These are phyloP conservation scores for Rhizophagus clarus DNA, from an alignment of 192 early-diverging fungal species.

Conservation along the genomic window DNA sequence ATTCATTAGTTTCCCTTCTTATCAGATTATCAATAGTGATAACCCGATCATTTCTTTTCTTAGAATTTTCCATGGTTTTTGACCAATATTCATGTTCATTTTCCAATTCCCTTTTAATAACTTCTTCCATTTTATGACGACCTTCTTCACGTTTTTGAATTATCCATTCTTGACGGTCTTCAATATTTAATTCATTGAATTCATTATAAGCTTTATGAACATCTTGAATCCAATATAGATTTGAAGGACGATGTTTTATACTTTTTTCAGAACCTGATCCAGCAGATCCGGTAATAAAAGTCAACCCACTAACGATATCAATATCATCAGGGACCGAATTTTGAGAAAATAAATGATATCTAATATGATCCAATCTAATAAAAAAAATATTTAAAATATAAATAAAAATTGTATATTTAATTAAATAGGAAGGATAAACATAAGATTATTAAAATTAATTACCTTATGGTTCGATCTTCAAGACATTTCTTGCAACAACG, in stretches of 20 bases:
- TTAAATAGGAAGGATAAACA: not conserved
- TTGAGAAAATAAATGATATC: not conserved
- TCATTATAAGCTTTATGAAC: not conserved
- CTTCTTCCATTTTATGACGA: slow-evolving; percentile 3
- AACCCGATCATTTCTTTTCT: not conserved
- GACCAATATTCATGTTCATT: slow-evolving; percentile 11
- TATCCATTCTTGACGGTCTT: slow-evolving; percentile 7
- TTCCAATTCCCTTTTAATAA: not conserved
- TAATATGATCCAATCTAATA: slow-evolving; percentile 12
- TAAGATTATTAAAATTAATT: too few species aligned
- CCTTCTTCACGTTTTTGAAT: not conserved
- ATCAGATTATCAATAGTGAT: slow-evolving; percentile 1
- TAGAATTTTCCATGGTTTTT: not conserved
- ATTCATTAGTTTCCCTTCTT: slow-evolving; percentile 11
- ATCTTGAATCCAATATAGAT: slow-evolving; percentile 4
- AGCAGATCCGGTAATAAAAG: slow-evolving; percentile 3
- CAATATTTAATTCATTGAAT: not conserved
- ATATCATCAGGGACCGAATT: slow-evolving; percentile 15
- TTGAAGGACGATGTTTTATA: slow-evolving; percentile 8
- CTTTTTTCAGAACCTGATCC: not conserved
- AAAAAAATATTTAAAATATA: not conserved
- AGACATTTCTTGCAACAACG: slow-evolving; percentile 13
- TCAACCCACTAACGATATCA: not conserved
- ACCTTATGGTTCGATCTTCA: not conserved
- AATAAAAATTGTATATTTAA: too few species aligned